Conservation (phyloP, 352 stramenopile genomes). For the Aphanomyces stellatus region DNA sequence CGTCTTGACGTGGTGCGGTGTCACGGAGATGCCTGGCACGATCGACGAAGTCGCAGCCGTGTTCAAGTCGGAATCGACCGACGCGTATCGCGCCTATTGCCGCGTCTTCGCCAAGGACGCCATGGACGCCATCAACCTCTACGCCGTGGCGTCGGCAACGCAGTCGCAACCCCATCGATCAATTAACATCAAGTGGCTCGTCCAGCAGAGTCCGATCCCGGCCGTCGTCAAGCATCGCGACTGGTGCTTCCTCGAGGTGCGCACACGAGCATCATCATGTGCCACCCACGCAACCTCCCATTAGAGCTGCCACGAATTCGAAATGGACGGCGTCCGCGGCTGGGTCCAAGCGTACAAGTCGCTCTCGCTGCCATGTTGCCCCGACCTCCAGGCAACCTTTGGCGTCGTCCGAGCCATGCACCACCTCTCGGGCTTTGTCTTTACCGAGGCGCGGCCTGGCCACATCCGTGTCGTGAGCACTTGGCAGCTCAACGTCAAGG, state of each 20-base stretch:
- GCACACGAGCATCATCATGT: background rate
- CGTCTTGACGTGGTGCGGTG: background rate
- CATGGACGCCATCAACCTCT: background rate
- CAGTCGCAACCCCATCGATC: background rate
- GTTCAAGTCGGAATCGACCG: background rate
- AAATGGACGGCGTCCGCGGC: background rate
- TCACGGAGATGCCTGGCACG: background rate
- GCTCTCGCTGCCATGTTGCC: background rate
- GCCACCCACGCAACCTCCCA: background rate
- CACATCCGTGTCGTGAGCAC: background rate
- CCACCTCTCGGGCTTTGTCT: background rate
- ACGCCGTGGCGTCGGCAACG: background rate
- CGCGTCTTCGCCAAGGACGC: background rate
- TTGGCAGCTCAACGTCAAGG: background rate
- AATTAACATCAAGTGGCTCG: background rate
- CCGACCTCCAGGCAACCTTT: background rate
- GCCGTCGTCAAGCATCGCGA: background rate
- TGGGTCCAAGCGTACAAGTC: conserved; percentile 1
- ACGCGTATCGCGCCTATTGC: background rate
- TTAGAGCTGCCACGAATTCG: background rate
- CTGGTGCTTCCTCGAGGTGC: background rate
- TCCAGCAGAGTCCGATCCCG: background rate
- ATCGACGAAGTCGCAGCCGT: background rate
- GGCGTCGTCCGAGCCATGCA: background rate
- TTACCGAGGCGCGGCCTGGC: background rate